Conservation (phyloP, 345 rosid species). For the Aegle marmelos region DNA sequence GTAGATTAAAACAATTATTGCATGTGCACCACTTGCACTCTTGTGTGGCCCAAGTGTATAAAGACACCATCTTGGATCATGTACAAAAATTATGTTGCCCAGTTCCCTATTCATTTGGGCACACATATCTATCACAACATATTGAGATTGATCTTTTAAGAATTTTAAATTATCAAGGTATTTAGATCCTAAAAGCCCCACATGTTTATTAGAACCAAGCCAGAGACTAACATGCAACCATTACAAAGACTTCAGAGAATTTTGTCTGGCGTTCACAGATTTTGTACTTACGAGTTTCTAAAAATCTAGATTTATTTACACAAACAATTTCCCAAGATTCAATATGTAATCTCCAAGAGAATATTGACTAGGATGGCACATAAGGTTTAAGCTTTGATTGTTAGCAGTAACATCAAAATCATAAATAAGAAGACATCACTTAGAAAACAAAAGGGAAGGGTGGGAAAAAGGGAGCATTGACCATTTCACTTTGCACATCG, state of each 20-base stretch:
- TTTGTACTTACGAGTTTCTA: neutral
- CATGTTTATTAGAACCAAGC: neutral
- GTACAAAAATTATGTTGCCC: neutral
- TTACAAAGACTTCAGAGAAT: neutral
- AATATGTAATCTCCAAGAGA: neutral
- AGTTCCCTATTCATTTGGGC: neutral
- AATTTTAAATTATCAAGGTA: neutral
- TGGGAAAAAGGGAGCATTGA: neutral
- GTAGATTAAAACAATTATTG: neutral
- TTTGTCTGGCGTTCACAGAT: neutral
- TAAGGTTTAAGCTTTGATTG: neutral
- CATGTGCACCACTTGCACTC: slow-evolving; percentile 9
- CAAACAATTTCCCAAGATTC: neutral
- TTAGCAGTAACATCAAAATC: neutral
- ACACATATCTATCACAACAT: slow-evolving; percentile 8
- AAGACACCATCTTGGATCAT: neutral
- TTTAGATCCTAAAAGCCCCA: neutral
- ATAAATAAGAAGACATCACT: neutral
- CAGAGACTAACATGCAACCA: neutral
- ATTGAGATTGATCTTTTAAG: neutral
- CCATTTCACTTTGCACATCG: neutral
- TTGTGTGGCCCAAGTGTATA: neutral
- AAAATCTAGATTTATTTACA: neutral
- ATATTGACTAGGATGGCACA: neutral
- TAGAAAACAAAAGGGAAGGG: neutral